Evolutionary conservation across 75 land plant genomes (phyloP).

Genomic region (Sequoiadendron giganteum): DNA sequence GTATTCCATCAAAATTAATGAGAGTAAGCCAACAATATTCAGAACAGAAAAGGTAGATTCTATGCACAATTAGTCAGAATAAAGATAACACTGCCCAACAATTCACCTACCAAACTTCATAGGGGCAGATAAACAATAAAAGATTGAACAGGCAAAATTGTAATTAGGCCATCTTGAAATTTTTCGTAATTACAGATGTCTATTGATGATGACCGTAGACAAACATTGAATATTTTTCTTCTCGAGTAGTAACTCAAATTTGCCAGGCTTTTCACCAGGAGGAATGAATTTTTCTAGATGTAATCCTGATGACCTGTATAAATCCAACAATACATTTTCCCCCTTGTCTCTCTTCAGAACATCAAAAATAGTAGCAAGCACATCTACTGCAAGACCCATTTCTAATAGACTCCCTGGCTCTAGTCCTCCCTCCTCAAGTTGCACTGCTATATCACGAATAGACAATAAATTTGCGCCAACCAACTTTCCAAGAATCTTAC

Average conservation of each 20-base stretch:
- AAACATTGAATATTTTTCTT: slow-evolving; percentile 15
- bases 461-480: slow-evolving; percentile 47
- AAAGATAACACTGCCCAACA: slow-evolving; percentile 1
- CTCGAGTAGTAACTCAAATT: slow-evolving; percentile 59
- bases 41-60: neutral
- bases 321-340: slow-evolving; percentile 46
- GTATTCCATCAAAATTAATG: slow-evolving; percentile 9
- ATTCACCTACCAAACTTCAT: neutral
- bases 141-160: slow-evolving; percentile 12
- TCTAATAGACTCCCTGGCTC: slow-evolving; percentile 58
- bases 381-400: slow-evolving; percentile 52
- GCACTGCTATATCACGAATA: slow-evolving; percentile 45
- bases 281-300: slow-evolving; percentile 61
- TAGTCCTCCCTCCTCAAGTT: slow-evolving; percentile 57
- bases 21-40: neutral
- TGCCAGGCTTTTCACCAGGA: slow-evolving; percentile 36
- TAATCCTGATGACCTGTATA: slow-evolving; percentile 47
- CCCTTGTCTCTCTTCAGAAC: slow-evolving; percentile 53
- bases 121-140: slow-evolving; percentile 7
- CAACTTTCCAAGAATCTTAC: slow-evolving; percentile 49
- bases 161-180: slow-evolving; percentile 6
- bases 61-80: slow-evolving; percentile 4
- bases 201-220: neutral
- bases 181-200: slow-evolving; percentile 6
- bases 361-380: slow-evolving; percentile 70